Evolutionary conservation across 2,329 filamentous ascomycete genomes (phyloP).

Genomic region (Aspergillus piperis): DNA sequence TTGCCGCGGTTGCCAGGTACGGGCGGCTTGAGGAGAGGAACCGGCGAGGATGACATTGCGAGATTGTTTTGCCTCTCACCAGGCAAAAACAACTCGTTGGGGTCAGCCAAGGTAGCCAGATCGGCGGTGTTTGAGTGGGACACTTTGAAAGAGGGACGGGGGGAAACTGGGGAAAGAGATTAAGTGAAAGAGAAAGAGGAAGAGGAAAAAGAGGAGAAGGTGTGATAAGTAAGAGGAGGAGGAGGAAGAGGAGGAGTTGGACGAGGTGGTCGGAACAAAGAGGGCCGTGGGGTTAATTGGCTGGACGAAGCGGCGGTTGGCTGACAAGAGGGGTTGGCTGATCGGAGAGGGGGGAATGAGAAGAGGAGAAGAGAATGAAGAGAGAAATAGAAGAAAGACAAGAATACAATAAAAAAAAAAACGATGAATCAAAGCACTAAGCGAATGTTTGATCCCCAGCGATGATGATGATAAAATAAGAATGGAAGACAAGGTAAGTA

Average conservation of each 20-base stretch:
- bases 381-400: background rate
- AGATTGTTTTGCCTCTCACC: constrained; percentile 44
- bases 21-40: constrained; percentile 79
- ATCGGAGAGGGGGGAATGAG: background rate
- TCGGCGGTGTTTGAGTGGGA: constrained; percentile 29
- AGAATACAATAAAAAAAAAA: background rate
- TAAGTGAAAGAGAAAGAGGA: constrained; percentile 6
- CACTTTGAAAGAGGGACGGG: constrained; percentile 19
- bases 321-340: constrained; percentile 16
- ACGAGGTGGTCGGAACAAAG: constrained; percentile 15
- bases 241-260: background rate
- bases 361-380: background rate
- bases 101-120: constrained; percentile 42
- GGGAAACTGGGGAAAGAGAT: constrained; percentile 6
- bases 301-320: constrained; percentile 15
- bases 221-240: background rate
- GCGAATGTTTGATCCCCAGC: constrained; percentile 4
- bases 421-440: constrained; percentile 5
- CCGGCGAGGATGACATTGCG: constrained; percentile 70
- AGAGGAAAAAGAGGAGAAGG: constrained; percentile 7
- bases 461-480: background rate
- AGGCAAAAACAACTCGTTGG: constrained; percentile 45
- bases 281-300: constrained; percentile 17
- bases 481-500: constrained; percentile 5
- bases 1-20: constrained; percentile 69